Evolutionary conservation across 208 protist genomes (phyloP).

Genomic region (Trypanosoma mega): DNA sequence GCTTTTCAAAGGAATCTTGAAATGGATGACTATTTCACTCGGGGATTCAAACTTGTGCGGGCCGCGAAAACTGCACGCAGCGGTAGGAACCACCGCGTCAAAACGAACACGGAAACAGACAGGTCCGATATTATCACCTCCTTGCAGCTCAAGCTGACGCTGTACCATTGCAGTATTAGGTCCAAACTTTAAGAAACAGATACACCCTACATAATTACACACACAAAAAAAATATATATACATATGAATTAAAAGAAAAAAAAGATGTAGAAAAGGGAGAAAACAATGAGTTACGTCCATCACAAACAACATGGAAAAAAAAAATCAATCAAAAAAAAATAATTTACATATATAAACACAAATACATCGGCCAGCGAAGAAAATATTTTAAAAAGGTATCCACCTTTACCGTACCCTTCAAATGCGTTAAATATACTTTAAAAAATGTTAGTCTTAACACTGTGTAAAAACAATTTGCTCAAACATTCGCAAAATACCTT

Average conservation of each 20-base stretch:
- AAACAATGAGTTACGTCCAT: too few relatives aligned
- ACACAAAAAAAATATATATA: neutral
- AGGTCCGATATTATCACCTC: neutral
- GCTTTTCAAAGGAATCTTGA: conserved; percentile 8
- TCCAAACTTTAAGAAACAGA: neutral
- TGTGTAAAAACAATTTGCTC: neutral
- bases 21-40: conserved; percentile 16
- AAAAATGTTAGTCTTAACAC: too few relatives aligned
- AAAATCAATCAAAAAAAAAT: neutral
- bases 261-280: neutral
- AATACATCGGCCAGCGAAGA: conserved; percentile 4
- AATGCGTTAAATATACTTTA: conserved; percentile 21
- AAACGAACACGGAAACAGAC: conserved; percentile 23
- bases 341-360: neutral
- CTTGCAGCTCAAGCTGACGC: neutral
- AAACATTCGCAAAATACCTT: too few relatives aligned
- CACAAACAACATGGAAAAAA: conserved; percentile 2
- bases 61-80: conserved; percentile 8
- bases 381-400: conserved; percentile 20
- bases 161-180: neutral
- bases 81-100: conserved; percentile 6
- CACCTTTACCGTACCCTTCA: neutral
- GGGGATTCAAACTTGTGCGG: conserved; percentile 1
- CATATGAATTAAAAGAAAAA: neutral
- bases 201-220: too few relatives aligned